Evolutionary conservation across 768 basidiomycete species (phyloP), one percentile per base, ranked within the genome.

Genomic region (Leccinum disarticulatum): DNA sequence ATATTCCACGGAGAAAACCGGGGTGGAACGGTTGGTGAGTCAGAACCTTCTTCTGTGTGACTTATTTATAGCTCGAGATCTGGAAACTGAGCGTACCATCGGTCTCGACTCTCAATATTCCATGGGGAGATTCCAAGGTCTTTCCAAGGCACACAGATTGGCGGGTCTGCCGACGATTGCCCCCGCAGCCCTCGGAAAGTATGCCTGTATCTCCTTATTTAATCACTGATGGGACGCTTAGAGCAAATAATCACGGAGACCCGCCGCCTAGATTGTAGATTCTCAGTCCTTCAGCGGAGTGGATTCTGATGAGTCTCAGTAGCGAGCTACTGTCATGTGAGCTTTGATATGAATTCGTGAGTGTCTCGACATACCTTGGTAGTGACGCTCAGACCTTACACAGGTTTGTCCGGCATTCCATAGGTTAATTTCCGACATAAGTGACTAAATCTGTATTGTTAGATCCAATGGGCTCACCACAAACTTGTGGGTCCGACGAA

Each of bases 261-360:
- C 28, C 0, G 33, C 8, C 0, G 0, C 11, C 6, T n/a, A 52
- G 1, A 50, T 31, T 51, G 66, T 62, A 56, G 57, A 3, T 4
- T 28, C 4, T 50, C 17, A 1, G 7, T 5, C 38, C 55, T 54
- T 56, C 31, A 3, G n/a, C 2, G 7, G 14, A 22, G 35, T 27
- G 22, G 4, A 7, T 41, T 52, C 50, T 68, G 3, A 67, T 3
- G 0, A 0, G 8, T 14, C 15, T 6, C 9, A 25, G 3, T 15
- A 66, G 64, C 36, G 49, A 52, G 3, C 11, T 15, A 17, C 27
- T 15, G 7, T 28, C 2, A 4, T 15, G 46, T 52, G 19, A 14
- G n/a, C 4, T 14, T 51, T 13, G 52, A 62, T 17, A 25, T 33
- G 22, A 56, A 43, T 30, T 41, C 33, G 67, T 66, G 2, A 52